Evolutionary conservation across 2,329 filamentous ascomycete species (phyloP).

Genomic region (Aspergillus vadensis): DNA sequence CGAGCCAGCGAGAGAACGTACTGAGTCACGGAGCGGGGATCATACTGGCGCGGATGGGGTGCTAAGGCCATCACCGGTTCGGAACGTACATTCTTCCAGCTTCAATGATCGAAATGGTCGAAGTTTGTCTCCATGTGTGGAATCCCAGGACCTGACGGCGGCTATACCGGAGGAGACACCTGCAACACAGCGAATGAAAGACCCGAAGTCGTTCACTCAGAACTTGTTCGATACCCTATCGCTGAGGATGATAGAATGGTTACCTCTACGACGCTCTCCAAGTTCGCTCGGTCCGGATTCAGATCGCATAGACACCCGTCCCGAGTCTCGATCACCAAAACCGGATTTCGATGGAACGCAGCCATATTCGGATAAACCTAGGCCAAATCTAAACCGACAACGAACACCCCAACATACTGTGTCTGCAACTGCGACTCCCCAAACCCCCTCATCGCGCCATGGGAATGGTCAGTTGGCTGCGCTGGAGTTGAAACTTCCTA

Average conservation of each 20-base stretch:
- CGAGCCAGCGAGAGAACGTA: conserved; percentile 8
- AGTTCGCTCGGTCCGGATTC: conserved; percentile 23
- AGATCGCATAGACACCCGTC: conserved; percentile 10
- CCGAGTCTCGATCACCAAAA: conserved; percentile 16
- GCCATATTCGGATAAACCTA: conserved; percentile 12
- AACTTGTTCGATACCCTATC: conserved; percentile 55
- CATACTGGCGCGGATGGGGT: not conserved
- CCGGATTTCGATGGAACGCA: conserved; percentile 13
- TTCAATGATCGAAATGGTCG: not conserved
- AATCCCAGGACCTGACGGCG: conserved; percentile 11
- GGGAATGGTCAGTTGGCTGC: conserved; percentile 31
- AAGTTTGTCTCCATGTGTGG: not conserved
- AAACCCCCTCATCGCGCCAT: conserved; percentile 34
- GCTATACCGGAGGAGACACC: conserved; percentile 24
- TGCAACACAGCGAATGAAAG: conserved; percentile 46
- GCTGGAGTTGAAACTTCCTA: conserved; percentile 41
- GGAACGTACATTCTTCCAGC: not conserved
- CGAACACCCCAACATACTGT: conserved; percentile 13
- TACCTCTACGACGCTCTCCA: conserved; percentile 42
- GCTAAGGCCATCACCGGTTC: not conserved
- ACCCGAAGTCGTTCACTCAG: conserved; percentile 64
- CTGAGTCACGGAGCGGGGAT: not conserved
- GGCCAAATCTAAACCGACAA: conserved; percentile 12
- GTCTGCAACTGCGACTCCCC: conserved; percentile 20
- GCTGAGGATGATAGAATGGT: conserved; percentile 50